Evolutionary conservation across 345 rosid genomes (phyloP).

Genomic region (Anastatica hierochuntica): DNA sequence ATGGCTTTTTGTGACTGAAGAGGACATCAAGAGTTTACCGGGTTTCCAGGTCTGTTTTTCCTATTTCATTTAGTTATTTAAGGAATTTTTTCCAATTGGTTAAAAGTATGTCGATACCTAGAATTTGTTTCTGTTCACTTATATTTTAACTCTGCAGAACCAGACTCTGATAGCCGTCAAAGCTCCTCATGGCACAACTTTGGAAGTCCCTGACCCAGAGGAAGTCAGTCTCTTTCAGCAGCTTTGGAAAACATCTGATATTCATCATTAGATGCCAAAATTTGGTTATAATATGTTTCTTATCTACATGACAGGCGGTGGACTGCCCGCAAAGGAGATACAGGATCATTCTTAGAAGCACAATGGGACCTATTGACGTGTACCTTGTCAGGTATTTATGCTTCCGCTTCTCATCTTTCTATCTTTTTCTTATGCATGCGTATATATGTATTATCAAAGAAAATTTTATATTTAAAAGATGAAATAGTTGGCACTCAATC

Average conservation of each 20-base stretch:
- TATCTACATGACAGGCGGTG: slow-evolving; percentile 43
- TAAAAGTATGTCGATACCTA: slow-evolving; percentile 1
- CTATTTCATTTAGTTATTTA: slow-evolving; percentile 2
- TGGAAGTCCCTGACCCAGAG: slow-evolving; percentile 94
- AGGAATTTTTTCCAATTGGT: background rate
- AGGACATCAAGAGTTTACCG: slow-evolving; percentile 72
- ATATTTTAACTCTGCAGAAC: slow-evolving; percentile 44
- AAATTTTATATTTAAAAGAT: too few relatives aligned
- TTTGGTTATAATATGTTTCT: slow-evolving; percentile 16
- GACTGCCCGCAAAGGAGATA: slow-evolving; percentile 79
- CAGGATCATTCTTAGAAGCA: slow-evolving; percentile 88
- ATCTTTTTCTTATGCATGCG: too few relatives aligned
- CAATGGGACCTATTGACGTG: slow-evolving; percentile 93
- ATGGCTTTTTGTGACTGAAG: slow-evolving; percentile 90
- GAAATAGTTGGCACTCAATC: too few relatives aligned
- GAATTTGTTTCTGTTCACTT: slow-evolving; percentile 7
- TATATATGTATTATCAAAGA: too few relatives aligned
- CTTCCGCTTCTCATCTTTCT: too few relatives aligned
- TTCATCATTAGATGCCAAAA: slow-evolving; percentile 16
- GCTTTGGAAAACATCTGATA: slow-evolving; percentile 1
- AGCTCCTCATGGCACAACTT: slow-evolving; percentile 97
- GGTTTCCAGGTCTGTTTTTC: slow-evolving; percentile 54
- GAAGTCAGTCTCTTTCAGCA: slow-evolving; percentile 49
- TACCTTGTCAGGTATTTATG: slow-evolving; percentile 73
- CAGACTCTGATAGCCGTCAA: slow-evolving; percentile 91